Percentiles rank a stretch among this genome's conserved stretches.
These are phyloP conservation scores for Sporothrix mexicana DNA, from an alignment of 2,329 filamentous ascomycete genomes.

Conservation along the genomic window DNA sequence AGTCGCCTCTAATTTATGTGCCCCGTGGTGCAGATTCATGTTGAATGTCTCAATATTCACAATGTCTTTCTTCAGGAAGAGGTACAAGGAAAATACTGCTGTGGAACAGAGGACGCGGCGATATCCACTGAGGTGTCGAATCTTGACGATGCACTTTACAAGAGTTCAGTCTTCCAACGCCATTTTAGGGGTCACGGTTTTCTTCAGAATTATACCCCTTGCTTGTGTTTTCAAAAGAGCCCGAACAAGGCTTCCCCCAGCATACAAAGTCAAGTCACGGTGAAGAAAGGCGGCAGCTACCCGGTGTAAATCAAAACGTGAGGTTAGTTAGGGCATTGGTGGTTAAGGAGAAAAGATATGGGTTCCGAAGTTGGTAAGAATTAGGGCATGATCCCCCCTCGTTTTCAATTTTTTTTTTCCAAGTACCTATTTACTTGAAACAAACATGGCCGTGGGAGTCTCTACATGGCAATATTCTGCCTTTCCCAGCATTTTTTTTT, in stretches of 20 bases:
- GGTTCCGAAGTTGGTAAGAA: background rate
- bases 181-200: too few relatives aligned
- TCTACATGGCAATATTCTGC: background rate
- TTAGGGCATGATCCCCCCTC: background rate
- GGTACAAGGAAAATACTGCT: too few relatives aligned
- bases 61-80: too few relatives aligned
- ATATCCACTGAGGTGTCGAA: too few relatives aligned
- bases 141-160: too few relatives aligned
- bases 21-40: too few relatives aligned
- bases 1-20: too few relatives aligned
- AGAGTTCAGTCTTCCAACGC: too few relatives aligned
- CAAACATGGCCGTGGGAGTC: background rate
- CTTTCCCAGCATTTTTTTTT: too few relatives aligned
- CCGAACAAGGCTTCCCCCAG: slow-evolving; percentile 8
- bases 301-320: slow-evolving; percentile 27
- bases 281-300: slow-evolving; percentile 24
- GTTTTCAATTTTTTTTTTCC: slow-evolving; percentile 5
- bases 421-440: slow-evolving; percentile 23
- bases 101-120: too few relatives aligned
- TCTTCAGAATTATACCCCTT: background rate
- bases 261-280: slow-evolving; percentile 5
- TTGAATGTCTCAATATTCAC: too few relatives aligned
- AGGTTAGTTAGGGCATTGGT: background rate
- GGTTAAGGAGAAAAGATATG: background rate
- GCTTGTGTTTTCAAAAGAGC: background rate